Evolutionary conservation across 495 filamentous ascomycete species (phyloP).

Genomic region (Penicillium longicatenatum): DNA sequence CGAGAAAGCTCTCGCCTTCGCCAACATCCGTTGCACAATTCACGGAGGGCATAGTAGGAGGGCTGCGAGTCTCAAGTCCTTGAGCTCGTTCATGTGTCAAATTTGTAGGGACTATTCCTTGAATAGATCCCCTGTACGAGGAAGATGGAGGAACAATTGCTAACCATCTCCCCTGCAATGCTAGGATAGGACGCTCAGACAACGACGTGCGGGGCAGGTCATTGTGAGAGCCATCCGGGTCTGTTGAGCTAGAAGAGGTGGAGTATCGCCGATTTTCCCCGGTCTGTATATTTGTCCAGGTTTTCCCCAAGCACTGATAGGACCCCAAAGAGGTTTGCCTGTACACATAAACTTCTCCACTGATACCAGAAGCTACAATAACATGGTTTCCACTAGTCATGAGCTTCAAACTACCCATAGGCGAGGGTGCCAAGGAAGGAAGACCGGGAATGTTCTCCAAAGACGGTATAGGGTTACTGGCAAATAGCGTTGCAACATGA

Average conservation of each 20-base stretch:
- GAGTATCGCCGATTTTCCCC: slow-evolving; percentile 50
- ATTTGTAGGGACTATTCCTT: slow-evolving; percentile 52
- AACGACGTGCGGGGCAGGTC: slow-evolving; percentile 48
- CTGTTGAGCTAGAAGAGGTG: slow-evolving; percentile 56
- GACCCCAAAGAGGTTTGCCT: slow-evolving; percentile 43
- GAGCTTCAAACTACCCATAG: slow-evolving; percentile 70
- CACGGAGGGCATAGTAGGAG: slow-evolving; percentile 73
- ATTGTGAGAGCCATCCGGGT: slow-evolving; percentile 52
- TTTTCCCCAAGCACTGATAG: slow-evolving; percentile 79
- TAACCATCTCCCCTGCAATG: slow-evolving; percentile 79
- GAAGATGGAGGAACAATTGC: slow-evolving; percentile 77
- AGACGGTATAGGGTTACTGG: slow-evolving; percentile 51
- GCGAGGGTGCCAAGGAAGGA: slow-evolving; percentile 55
- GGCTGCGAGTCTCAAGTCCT: slow-evolving; percentile 67
- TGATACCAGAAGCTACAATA: slow-evolving; percentile 73
- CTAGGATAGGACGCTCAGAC: slow-evolving; percentile 65
- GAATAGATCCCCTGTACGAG: slow-evolving; percentile 68
- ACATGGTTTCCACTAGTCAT: slow-evolving; percentile 67
- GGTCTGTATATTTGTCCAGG: slow-evolving; percentile 80
- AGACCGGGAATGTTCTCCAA: slow-evolving; percentile 45
- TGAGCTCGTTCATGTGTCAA: slow-evolving; percentile 56
- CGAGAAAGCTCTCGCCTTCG: slow-evolving; percentile 77
- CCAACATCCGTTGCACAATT: slow-evolving; percentile 77
- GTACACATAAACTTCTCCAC: slow-evolving; percentile 85
- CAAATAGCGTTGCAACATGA: slow-evolving; percentile 68